Conservation (phyloP, 148 eudicot genomes). For the Rhododendron ferrugineum region DNA sequence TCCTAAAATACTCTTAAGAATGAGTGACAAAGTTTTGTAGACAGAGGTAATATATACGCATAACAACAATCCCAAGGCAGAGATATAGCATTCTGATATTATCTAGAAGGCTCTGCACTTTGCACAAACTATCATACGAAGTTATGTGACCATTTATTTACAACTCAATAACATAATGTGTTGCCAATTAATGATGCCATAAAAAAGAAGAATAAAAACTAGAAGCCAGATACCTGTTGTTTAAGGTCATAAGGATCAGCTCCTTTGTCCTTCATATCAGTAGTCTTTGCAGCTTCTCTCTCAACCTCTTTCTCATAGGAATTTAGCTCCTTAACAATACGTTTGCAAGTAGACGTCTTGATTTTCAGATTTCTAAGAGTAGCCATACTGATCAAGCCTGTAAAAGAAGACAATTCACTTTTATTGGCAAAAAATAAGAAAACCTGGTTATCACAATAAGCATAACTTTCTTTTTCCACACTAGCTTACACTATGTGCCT, state of each 20-base stretch:
- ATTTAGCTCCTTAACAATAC: constrained; percentile 77
- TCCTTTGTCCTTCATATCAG: constrained; percentile 86
- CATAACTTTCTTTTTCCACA: not conserved
- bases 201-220: not conserved
- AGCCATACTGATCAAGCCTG: constrained; percentile 40
- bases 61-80: not conserved
- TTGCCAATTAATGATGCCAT: not conserved
- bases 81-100: not conserved
- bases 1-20: not conserved
- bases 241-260: constrained; percentile 97
- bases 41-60: not conserved
- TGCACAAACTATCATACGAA: not conserved
- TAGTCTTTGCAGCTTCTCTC: constrained; percentile 83
- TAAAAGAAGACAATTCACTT: not conserved
- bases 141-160: not conserved
- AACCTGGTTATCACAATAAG: not conserved
- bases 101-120: not conserved
- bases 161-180: not conserved
- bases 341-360: constrained; percentile 84
- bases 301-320: constrained; percentile 94
- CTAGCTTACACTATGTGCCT: not conserved
- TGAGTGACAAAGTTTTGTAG: not conserved
- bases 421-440: not conserved
- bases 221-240: constrained; percentile 57
- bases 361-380: constrained; percentile 86